Evolutionary conservation across 768 basidiomycete genomes (phyloP).

Genomic region (Amanita phalloides): DNA sequence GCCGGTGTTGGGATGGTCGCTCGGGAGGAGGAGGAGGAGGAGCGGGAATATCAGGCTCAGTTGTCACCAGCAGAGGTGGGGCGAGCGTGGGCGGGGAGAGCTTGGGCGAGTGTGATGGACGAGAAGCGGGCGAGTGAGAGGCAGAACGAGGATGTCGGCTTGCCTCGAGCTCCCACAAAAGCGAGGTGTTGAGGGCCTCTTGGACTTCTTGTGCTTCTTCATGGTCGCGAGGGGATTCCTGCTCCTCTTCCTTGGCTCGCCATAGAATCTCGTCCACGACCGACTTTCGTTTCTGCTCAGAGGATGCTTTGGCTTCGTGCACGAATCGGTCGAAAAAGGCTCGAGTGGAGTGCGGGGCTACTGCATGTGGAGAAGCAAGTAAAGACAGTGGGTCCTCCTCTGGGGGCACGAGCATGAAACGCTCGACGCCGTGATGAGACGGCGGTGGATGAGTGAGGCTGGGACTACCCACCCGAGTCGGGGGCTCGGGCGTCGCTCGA

Average conservation of each 20-base stretch:
- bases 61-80: slow-evolving; percentile 23
- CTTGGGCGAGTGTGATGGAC: slow-evolving; percentile 18
- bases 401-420: neutral
- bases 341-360: slow-evolving; percentile 16
- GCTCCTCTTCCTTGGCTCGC: slow-evolving; percentile 12
- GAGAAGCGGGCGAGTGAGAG: slow-evolving; percentile 18
- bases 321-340: slow-evolving; percentile 55
- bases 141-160: slow-evolving; percentile 4
- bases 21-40: neutral
- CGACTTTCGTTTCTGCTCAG: slow-evolving; percentile 37
- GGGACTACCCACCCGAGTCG: neutral
- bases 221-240: neutral
- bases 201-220: neutral
- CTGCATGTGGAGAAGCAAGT: neutral
- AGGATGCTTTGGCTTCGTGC: slow-evolving; percentile 42
- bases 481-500: slow-evolving; percentile 20
- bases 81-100: slow-evolving; percentile 24
- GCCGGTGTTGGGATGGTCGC: neutral
- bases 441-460: too few species aligned
- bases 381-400: neutral
- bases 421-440: too few species aligned
- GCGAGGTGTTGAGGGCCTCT: too few species aligned
- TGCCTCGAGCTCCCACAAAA: too few species aligned
- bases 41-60: neutral
- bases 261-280: slow-evolving; percentile 25